Evolutionary conservation across 2,329 filamentous ascomycete species (phyloP).

Genomic region (Talaromyces sp.): DNA sequence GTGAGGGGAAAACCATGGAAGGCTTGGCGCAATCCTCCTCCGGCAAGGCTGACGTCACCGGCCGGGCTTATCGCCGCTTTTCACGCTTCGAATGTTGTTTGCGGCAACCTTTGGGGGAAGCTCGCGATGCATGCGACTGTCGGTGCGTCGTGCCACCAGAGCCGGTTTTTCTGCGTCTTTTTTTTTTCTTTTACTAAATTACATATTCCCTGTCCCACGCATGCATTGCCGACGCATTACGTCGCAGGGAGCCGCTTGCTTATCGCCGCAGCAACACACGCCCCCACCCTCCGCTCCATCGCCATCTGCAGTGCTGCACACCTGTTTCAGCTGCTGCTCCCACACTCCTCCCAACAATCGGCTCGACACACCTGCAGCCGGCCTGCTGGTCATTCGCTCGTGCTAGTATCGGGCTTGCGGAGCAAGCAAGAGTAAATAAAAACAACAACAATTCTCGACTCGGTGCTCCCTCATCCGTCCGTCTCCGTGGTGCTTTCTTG

Average conservation of each 20-base stretch:
- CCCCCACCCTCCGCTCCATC: not conserved
- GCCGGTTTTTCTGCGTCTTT: too few species aligned
- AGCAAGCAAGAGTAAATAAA: not conserved
- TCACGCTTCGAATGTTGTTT: too few species aligned
- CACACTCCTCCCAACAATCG: not conserved
- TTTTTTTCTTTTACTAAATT: not conserved
- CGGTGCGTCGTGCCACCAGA: too few species aligned
- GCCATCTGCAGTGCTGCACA: not conserved
- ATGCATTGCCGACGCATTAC: not conserved
- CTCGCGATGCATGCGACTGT: not conserved
- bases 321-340: not conserved
- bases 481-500: not conserved
- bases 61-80: too few species aligned
- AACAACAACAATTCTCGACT: not conserved
- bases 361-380: not conserved
- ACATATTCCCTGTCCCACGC: not conserved
- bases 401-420: not conserved
- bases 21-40: not conserved
- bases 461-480: not conserved
- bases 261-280: not conserved
- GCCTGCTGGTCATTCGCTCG: not conserved
- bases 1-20: not conserved
- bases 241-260: not conserved
- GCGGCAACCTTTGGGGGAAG: not conserved
- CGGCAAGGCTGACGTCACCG: not conserved